phyloP scores from a whole-genome alignment of 1,284 basidiomycete genomes.

The Ceratobasidium sp. region DNA sequence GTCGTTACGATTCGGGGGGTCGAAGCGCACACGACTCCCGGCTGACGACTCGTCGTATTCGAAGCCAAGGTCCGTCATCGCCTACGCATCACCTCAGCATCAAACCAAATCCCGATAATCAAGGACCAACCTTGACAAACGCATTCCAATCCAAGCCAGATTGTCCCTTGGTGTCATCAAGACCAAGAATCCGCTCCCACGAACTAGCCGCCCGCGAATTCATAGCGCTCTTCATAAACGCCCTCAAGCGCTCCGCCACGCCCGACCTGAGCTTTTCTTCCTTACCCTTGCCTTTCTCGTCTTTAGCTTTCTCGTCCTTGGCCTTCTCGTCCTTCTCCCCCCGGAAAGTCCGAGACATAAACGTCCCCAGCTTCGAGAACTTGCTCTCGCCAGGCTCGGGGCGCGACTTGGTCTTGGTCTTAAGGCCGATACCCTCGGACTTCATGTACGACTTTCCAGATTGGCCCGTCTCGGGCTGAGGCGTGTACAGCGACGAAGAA shows the following conservation, averaged over 20 bases:
- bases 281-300: conserved; percentile 26
- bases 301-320: conserved; percentile 22
- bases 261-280: neutral
- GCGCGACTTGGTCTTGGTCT: conserved; percentile 43
- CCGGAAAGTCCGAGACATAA: conserved; percentile 37
- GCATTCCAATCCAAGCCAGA: conserved; percentile 45
- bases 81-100: conserved; percentile 5
- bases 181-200: conserved; percentile 29
- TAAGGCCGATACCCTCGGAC: conserved; percentile 27
- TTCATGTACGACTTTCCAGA: conserved; percentile 46
- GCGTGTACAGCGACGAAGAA: conserved; percentile 38
- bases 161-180: conserved; percentile 35
- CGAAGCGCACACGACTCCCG: conserved; percentile 47
- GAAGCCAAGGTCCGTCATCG: conserved; percentile 48
- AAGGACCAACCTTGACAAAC: conserved; percentile 48
- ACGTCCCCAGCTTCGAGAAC: conserved; percentile 28
- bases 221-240: conserved; percentile 43
- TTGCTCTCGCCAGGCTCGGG: conserved; percentile 33
- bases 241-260: conserved; percentile 33
- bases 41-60: conserved; percentile 45
- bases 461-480: conserved; percentile 43
- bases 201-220: neutral
- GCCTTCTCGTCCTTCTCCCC: too few relatives aligned
- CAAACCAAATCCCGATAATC: neutral
- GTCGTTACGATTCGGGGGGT: conserved; percentile 46